Evolutionary conservation across 208 protist species (phyloP), one percentile per base, ranked within the genome.

Genomic region (Wallacemonas sp.): DNA sequence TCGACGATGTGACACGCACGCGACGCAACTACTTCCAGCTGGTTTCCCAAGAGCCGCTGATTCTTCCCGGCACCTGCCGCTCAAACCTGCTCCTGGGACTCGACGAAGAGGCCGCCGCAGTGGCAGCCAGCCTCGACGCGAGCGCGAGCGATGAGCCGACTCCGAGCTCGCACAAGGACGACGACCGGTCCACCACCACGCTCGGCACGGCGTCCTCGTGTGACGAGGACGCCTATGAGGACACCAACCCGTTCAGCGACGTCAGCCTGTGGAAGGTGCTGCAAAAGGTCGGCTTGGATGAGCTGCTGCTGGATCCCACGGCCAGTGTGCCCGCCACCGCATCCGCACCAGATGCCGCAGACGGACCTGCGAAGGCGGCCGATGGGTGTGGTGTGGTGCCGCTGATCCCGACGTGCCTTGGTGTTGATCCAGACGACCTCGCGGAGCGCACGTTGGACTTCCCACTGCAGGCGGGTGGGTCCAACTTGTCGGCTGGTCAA

Each of bases 1-100:
- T 69, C 44, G 24, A 53, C 56, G 34, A 68, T 58, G 39, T 44
- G 56, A 61, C 66, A 54, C 39, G 62, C 28, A n/a, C 68, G 9
- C 77, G 99, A 22, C 86, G 98, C 27, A 80, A 68, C 45, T 83
- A 81, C 44, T 87, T 99, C 26, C 68, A 94, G 42, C 98, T 99
- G 41, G 98, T 99, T 63, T 98, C 98, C 19, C 99, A 99, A 86
- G 97, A 99, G 64, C 97, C 98, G 26, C 68, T 98, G 22, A 75
- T 99, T 26, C 95, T 99, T 55, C 68, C 83, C 6, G 98, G 97
- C 65, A 97, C 97, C 27, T 68, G 98, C 2, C 79, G 98, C 62
- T 86, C 65, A 26, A 99, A 99, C 80, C 69, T 99, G 55, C 55
- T 86, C 17, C 70, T 90, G 42, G 84, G 83, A 27, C 62, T 75